Conservation (phyloP, 208 protist species). For the Trypanosoma melophagium region DNA sequence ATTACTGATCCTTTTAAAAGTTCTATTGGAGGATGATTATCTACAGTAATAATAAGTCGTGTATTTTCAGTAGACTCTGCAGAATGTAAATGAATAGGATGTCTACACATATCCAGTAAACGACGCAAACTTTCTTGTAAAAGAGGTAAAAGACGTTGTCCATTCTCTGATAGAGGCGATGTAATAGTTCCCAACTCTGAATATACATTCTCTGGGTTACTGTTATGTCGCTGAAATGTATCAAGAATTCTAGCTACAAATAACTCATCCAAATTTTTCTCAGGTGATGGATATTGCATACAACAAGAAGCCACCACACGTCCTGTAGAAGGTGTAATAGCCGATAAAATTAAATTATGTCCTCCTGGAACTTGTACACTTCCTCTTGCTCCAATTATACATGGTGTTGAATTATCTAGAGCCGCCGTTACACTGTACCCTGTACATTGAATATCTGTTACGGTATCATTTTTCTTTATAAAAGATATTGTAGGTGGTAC, state of each 20-base stretch:
- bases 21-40: constrained; percentile 11
- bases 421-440: constrained; percentile 57
- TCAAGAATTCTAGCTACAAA: constrained; percentile 67
- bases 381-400: constrained; percentile 39
- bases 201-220: constrained; percentile 38
- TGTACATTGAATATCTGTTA: constrained; percentile 56
- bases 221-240: constrained; percentile 53
- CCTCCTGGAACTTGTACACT: constrained; percentile 37
- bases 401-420: constrained; percentile 46
- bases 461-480: constrained; percentile 17
- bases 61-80: constrained; percentile 5
- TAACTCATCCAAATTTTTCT: constrained; percentile 41
- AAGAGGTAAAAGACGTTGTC: constrained; percentile 53
- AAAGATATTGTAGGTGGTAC: constrained; percentile 65
- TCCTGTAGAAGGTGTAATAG: constrained; percentile 38
- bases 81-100: constrained; percentile 3
- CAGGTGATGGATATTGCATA: constrained; percentile 32
- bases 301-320: constrained; percentile 41
- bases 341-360: constrained; percentile 41
- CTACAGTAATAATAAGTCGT: constrained; percentile 1
- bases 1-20: neutral
- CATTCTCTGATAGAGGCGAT: constrained; percentile 34
- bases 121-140: constrained; percentile 51
- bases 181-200: constrained; percentile 42
- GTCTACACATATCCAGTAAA: neutral